These are phyloP conservation scores for Tylopilus orsonianus DNA, from an alignment of 1,284 basidiomycete species.

Conservation along the genomic window DNA sequence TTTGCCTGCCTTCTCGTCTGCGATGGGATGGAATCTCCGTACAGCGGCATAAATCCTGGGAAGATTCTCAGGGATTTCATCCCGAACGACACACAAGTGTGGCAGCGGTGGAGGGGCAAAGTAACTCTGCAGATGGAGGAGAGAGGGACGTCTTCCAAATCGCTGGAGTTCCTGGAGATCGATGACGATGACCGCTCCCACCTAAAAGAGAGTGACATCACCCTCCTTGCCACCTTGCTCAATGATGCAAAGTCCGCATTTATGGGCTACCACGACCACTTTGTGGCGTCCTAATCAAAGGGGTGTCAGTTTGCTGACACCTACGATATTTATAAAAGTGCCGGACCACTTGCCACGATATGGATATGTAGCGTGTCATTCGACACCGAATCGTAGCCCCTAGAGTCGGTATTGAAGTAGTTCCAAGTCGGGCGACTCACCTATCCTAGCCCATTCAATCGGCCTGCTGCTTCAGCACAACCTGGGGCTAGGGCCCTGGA, in stretches of 20 bases:
- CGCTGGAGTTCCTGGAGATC: conserved; percentile 3
- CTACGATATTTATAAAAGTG: no score
- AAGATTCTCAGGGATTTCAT: conserved; percentile 23
- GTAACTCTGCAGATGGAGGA: conserved; percentile 22
- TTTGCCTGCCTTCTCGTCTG: conserved; percentile 29
- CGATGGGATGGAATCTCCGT: conserved; percentile 16
- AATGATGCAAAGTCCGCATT: conserved; percentile 23
- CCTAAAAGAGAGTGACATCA: conserved; percentile 13
- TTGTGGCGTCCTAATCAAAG: conserved; percentile 1
- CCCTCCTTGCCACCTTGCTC: conserved; percentile 21
- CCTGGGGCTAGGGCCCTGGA: no score
- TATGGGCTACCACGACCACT: conserved; percentile 18
- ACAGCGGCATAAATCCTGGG: conserved; percentile 10
- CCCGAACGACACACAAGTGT: conserved; percentile 27
- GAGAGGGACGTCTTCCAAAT: not conserved
- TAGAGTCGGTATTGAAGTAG: no score
- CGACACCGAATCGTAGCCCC: no score
- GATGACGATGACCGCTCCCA: conserved; percentile 11
- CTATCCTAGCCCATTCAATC: no score
- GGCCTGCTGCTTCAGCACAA: no score
- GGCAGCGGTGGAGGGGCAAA: conserved; percentile 27
- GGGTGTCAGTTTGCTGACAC: no score
- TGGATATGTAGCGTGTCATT: no score
- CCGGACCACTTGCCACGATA: no score
- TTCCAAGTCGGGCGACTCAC: no score